A percentile compares a stretch with the other conserved stretches of the same genome.
Conservation (phyloP, 1,139 yeast genomes). For the Magnusiomyces suaveolens region DNA sequence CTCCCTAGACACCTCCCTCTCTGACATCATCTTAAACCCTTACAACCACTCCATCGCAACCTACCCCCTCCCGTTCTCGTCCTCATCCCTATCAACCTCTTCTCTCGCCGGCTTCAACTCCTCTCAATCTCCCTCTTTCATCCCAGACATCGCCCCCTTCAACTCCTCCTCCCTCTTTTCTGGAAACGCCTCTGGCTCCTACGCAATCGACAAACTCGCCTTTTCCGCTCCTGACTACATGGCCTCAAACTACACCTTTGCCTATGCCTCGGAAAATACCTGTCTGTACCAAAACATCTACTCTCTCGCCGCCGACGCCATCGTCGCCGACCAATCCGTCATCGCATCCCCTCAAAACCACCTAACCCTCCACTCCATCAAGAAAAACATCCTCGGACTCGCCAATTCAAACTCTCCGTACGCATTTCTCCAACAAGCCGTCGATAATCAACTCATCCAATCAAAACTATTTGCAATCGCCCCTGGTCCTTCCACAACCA, state of each 20-base stretch:
- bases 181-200: background rate
- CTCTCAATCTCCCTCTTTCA: background rate
- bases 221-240: slow-evolving; percentile 10
- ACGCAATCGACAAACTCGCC: slow-evolving; percentile 15
- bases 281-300: slow-evolving; percentile 7
- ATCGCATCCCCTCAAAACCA: background rate
- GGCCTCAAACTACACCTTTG: slow-evolving; percentile 16
- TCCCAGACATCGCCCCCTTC: too few species aligned
- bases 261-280: slow-evolving; percentile 16
- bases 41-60: background rate
- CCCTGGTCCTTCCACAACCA: slow-evolving; percentile 13
- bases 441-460: slow-evolving; percentile 5
- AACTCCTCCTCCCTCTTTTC: background rate
- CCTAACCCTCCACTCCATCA: slow-evolving; percentile 8
- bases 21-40: background rate
- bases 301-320: slow-evolving; percentile 3
- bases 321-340: slow-evolving; percentile 2
- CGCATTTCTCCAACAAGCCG: slow-evolving; percentile 11
- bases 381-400: slow-evolving; percentile 21
- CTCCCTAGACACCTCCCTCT: background rate
- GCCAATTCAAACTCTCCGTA: slow-evolving; percentile 13
- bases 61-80: background rate
- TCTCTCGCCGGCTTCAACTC: background rate
- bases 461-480: slow-evolving; percentile 17
- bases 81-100: background rate